Conservation (phyloP, 1,284 basidiomycete genomes). For the Ustilago trichophora region DNA sequence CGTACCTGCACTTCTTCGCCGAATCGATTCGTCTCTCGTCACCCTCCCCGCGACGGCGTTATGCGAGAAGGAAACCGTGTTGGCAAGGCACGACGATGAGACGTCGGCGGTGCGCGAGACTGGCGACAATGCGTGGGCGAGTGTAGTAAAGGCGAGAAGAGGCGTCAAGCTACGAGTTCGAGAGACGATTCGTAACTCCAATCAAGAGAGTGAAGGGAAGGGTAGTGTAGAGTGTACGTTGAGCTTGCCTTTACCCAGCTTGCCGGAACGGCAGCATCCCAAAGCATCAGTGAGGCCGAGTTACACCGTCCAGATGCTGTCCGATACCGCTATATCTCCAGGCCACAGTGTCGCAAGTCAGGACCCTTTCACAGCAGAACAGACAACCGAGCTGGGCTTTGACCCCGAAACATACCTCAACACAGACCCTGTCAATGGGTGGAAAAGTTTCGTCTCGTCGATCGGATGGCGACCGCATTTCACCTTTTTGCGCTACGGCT, state of each 20-base stretch:
- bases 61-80: constrained; percentile 34
- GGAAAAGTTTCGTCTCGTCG: constrained; percentile 35
- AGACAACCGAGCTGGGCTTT: constrained; percentile 2
- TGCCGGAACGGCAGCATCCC: constrained; percentile 42
- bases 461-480: constrained; percentile 42
- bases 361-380: background rate
- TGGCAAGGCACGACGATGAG: constrained; percentile 34
- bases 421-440: constrained; percentile 26
- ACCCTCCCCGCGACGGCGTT: constrained; percentile 13
- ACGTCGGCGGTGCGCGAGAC: constrained; percentile 35
- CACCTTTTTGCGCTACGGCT: constrained; percentile 25
- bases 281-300: constrained; percentile 31
- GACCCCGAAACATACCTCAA: constrained; percentile 16
- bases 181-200: background rate
- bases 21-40: constrained; percentile 18
- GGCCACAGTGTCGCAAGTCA: background rate
- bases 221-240: constrained; percentile 18
- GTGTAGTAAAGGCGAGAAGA: constrained; percentile 29
- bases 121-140: constrained; percentile 47
- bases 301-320: constrained; percentile 26
- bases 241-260: constrained; percentile 20
- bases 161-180: constrained; percentile 28
- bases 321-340: constrained; percentile 1
- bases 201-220: background rate
- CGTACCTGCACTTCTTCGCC: constrained; percentile 12